These are phyloP conservation scores for Podaxis rugospora DNA, from an alignment of 768 basidiomycete genomes.

Conservation along the genomic window DNA sequence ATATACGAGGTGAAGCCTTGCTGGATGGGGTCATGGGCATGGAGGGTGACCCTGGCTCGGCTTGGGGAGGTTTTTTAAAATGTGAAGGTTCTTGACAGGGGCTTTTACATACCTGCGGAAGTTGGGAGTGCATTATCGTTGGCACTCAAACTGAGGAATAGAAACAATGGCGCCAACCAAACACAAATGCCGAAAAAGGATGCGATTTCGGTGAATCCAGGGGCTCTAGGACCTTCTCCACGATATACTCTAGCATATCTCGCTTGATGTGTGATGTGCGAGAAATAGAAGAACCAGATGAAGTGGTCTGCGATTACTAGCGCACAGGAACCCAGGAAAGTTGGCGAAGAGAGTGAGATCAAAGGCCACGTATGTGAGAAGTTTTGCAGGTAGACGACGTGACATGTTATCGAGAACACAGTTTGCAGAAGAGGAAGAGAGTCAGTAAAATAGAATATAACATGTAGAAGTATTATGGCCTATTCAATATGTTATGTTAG, in stretches of 20 bases:
- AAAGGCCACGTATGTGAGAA: conserved; percentile 88
- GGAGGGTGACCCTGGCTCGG: conserved; percentile 39
- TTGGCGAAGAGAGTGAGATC: conserved; percentile 82
- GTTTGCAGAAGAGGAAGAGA: conserved; percentile 73
- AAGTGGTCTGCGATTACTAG: conserved; percentile 91
- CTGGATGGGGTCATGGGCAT: conserved; percentile 19
- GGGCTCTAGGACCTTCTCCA: conserved; percentile 27
- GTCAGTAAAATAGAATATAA: conserved; percentile 75
- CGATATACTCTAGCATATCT: conserved; percentile 50
- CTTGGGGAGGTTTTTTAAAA: conserved; percentile 16
- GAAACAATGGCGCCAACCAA: conserved; percentile 88
- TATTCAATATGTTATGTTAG: conserved; percentile 27
- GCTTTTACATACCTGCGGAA: conserved; percentile 40
- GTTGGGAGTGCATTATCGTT: conserved; percentile 94
- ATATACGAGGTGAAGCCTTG: conserved; percentile 34
- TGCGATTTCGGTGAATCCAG: conserved; percentile 68
- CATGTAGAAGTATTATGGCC: conserved; percentile 77
- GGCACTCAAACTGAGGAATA: conserved; percentile 93
- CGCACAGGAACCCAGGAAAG: conserved; percentile 82
- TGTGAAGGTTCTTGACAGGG: neutral
- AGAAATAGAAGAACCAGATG: conserved; percentile 95
- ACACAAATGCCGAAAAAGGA: conserved; percentile 83
- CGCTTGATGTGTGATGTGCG: conserved; percentile 61
- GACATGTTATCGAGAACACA: conserved; percentile 77
- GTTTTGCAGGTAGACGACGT: conserved; percentile 88